Conservation (phyloP, 345 rosid genomes). For the Pistacia atlantica region DNA sequence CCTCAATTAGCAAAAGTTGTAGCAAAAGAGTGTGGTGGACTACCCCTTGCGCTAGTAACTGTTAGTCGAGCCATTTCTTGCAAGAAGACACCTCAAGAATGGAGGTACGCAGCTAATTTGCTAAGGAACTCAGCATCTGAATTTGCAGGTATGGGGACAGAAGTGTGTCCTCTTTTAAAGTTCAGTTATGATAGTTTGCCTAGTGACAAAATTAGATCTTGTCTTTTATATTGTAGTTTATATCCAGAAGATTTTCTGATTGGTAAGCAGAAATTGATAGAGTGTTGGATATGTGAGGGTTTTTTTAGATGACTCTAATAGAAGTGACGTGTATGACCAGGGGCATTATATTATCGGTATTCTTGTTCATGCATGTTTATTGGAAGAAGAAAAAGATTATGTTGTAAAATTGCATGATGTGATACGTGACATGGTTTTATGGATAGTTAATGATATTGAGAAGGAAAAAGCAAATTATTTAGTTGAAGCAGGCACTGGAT, state of each 20-base stretch:
- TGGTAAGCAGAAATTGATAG: not conserved
- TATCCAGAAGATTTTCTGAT: constrained; percentile 30
- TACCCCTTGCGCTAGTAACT: too few species aligned
- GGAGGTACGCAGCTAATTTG: not conserved
- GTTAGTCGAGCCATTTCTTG: not conserved
- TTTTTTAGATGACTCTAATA: constrained; percentile 23
- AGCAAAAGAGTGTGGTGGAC: too few species aligned
- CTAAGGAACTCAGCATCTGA: not conserved
- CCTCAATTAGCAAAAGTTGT: too few species aligned
- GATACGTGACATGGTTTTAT: constrained; percentile 40
- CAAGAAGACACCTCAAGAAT: not conserved
- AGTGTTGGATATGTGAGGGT: constrained; percentile 30
- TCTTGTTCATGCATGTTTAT: constrained; percentile 23
- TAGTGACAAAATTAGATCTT: not conserved
- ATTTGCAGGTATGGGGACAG: not conserved
- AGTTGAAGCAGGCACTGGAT: constrained; percentile 11
- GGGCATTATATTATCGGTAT: constrained; percentile 30
- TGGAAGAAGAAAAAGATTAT: constrained; percentile 18
- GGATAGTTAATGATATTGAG: constrained; percentile 23
- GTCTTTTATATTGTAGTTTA: not conserved
- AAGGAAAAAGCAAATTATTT: constrained; percentile 9
- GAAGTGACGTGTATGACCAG: not conserved
- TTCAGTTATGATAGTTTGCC: not conserved
- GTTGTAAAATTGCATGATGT: constrained; percentile 45
- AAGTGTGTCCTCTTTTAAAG: not conserved